Conservation (phyloP, 2,329 filamentous ascomycete genomes). For the Ceratocystis albifundus region DNA sequence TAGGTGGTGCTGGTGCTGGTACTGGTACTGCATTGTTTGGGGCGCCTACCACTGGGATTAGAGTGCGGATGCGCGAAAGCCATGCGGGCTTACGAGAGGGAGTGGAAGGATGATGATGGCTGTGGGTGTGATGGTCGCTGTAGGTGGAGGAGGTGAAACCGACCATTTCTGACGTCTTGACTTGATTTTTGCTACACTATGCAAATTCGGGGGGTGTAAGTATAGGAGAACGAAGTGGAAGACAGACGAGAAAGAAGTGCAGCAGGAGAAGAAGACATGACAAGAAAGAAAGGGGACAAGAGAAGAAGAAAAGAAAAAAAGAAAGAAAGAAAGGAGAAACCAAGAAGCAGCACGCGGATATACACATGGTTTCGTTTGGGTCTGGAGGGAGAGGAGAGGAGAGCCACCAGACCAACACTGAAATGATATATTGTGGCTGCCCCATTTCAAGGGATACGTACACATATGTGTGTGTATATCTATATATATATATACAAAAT, state of each 20-base stretch:
- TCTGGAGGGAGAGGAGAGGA: too few relatives aligned
- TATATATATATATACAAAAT: not conserved
- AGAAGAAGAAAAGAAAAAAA: too few relatives aligned
- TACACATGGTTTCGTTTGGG: too few relatives aligned
- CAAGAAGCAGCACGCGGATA: too few relatives aligned
- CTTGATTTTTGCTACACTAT: not conserved
- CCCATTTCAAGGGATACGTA: not conserved
- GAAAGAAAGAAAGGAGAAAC: too few relatives aligned
- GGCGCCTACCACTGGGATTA: conserved; percentile 13
- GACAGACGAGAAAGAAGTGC: not conserved
- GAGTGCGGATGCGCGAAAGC: conserved; percentile 22
- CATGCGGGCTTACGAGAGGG: conserved; percentile 10
- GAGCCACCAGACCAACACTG: too few relatives aligned
- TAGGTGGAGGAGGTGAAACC: not conserved
- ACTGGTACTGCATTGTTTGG: not conserved
- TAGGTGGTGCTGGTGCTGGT: not conserved
- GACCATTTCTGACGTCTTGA: not conserved
- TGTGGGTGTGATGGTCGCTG: not conserved
- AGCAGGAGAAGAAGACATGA: too few relatives aligned
- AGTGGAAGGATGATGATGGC: not conserved
- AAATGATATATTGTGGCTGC: too few relatives aligned
- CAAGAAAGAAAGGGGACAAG: too few relatives aligned
- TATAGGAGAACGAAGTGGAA: not conserved
- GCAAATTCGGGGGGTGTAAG: not conserved
- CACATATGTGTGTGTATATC: not conserved